Evolutionary conservation across 139 green algal species (phyloP).

Genomic region (Axilococcus clingmanii): DNA sequence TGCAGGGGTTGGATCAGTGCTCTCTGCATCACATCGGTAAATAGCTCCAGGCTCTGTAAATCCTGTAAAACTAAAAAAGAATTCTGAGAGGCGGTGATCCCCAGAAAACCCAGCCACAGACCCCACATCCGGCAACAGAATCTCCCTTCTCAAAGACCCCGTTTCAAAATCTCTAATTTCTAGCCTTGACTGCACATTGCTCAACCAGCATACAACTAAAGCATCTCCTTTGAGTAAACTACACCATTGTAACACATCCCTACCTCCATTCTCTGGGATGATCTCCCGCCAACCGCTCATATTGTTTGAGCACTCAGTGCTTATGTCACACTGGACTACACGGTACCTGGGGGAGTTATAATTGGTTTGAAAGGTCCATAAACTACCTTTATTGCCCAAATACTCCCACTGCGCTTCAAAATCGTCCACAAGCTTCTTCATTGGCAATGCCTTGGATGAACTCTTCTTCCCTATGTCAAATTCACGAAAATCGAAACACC

Average conservation of each 20-base stretch:
- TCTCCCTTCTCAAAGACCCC: conserved; percentile 25
- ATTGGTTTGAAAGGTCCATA: conserved; percentile 78
- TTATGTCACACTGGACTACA: conserved; percentile 1
- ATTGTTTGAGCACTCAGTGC: conserved; percentile 22
- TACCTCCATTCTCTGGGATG: conserved; percentile 60
- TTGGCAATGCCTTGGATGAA: conserved; percentile 15
- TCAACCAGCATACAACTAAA: conserved; percentile 62
- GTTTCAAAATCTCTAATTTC: conserved; percentile 44
- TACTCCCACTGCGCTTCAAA: conserved; percentile 67
- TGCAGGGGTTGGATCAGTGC: conserved; percentile 8
- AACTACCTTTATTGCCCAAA: conserved; percentile 52
- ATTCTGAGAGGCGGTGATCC: conserved; percentile 41
- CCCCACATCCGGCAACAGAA: conserved; percentile 59
- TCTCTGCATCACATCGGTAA: conserved; percentile 1
- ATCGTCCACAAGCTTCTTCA: conserved; percentile 71
- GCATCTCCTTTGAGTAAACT: conserved; percentile 43
- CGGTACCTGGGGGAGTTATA: conserved; percentile 68
- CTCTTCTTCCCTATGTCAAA: conserved; percentile 42
- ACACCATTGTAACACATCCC: conserved; percentile 59
- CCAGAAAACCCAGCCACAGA: conserved; percentile 45
- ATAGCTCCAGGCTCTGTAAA: conserved; percentile 43
- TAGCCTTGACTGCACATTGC: conserved; percentile 44
- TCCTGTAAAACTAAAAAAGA: conserved; percentile 69
- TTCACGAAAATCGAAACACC: conserved; percentile 35
- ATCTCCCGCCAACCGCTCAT: conserved; percentile 53